These are phyloP conservation scores for Conticribra weissflogii DNA, from an alignment of 108 stramenopile species.

Conservation along the genomic window DNA sequence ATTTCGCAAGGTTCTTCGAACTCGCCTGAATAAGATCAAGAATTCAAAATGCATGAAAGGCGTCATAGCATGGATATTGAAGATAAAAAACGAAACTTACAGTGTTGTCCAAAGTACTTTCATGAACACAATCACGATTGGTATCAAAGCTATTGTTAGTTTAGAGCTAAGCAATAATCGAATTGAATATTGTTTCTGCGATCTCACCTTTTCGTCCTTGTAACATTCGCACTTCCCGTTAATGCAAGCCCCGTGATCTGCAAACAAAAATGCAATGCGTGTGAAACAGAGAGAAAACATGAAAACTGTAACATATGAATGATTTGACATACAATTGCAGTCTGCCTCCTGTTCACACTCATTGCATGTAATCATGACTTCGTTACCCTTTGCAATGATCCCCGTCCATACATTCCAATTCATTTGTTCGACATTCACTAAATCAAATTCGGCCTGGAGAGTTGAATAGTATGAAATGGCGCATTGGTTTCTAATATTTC, in stretches of 20 bases:
- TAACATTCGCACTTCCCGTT: not conserved
- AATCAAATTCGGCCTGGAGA: not conserved
- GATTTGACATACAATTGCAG: not conserved
- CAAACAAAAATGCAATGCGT: not conserved
- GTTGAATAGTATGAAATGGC: too few species aligned
- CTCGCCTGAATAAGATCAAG: constrained; percentile 11
- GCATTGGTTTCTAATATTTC: not conserved
- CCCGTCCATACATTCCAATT: constrained; percentile 14
- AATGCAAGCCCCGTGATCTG: not conserved
- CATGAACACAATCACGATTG: not conserved
- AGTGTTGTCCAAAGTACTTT: not conserved
- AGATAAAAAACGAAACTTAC: not conserved
- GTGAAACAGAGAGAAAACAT: not conserved
- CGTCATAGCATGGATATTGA: not conserved
- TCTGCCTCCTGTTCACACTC: constrained; percentile 6
- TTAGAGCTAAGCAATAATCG: too few species aligned
- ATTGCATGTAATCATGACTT: constrained; percentile 9
- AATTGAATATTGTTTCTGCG: too few species aligned
- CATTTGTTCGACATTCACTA: not conserved
- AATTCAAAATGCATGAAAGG: not conserved
- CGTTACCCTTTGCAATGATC: not conserved
- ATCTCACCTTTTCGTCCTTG: not conserved
- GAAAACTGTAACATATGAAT: not conserved
- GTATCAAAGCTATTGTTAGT: too few species aligned
- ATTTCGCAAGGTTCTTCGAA: constrained; percentile 6